Base-by-base conservation (phyloP, 495 filamentous ascomycete genomes). In the Letharia lupina region DNA sequence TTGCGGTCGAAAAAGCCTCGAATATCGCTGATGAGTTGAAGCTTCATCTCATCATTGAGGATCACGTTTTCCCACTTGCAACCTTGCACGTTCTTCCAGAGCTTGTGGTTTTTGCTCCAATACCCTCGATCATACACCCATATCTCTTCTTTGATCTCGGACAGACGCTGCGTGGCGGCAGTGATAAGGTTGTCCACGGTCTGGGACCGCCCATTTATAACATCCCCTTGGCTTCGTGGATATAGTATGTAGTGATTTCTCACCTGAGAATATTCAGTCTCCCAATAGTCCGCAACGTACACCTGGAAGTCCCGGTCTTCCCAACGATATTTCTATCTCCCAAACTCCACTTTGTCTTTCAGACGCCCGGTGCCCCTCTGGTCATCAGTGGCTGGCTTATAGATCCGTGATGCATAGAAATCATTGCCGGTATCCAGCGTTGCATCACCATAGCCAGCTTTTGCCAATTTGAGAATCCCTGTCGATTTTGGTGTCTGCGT, bases 121-220 rank as follows among this genome's bases (percentile, higher is more conserved):
- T 64, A 76, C 13, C 84, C 82, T 31, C 74, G 48, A 67, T 89
- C 86, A 67, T 82, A 89, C 0, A 90, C 83, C 74, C 83, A 86
- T 47, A 90, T 79, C 73, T 89, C 83, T 20, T 84, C 73, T 61
- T 86, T 82, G 35, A 87, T 75, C 68, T 84, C 78, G 33, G 70
- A 70, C 5, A 67, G 69, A 79, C 80, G 87, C 40, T 70, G 64
- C 1, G 79, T 77, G 18, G 81, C 82, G 3, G 79, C 81, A 9
- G 81, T 65, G 61, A 88, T 74, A 41, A 89, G 75, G 0, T 78
- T 73, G 67, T 87, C 80, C 10, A 78, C 78, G n/a, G 23, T 37
- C 11, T 64, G 40, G 37, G 65, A 64, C 40, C 18, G 60, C 4
- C 48, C 48, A 16, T 67, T 48, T 44, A 52, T 56, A 2, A 64